phyloP scores from a whole-genome alignment of 2,329 filamentous ascomycete genomes.

The Penicillium sp. region DNA sequence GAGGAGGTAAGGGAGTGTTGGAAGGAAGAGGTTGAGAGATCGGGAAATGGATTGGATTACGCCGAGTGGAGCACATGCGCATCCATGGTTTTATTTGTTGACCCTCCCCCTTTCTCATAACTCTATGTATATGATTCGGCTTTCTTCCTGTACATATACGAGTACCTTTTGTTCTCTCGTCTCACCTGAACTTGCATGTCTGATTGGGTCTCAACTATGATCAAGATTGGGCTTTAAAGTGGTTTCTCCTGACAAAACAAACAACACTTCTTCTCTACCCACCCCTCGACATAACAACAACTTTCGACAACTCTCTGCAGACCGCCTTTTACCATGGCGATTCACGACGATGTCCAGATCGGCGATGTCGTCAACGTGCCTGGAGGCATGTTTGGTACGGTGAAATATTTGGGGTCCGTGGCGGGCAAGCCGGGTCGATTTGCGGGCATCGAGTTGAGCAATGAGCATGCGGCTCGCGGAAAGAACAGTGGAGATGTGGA shows the following conservation, averaged over 20 bases:
- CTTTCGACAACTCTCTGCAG: neutral
- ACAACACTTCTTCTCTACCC: neutral
- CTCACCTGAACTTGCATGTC: neutral
- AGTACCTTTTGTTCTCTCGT: neutral
- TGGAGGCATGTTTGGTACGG: slow-evolving; percentile 84
- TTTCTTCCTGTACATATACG: neutral
- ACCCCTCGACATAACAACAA: neutral
- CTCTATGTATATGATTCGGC: neutral
- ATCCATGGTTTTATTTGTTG: slow-evolving; percentile 22
- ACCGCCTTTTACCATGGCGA: slow-evolving; percentile 31
- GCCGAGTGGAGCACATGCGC: slow-evolving; percentile 16
- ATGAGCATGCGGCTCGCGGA: slow-evolving; percentile 76
- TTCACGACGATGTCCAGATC: slow-evolving; percentile 60
- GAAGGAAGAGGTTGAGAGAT: slow-evolving; percentile 2
- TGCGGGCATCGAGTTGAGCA: slow-evolving; percentile 84
- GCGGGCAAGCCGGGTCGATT: slow-evolving; percentile 88
- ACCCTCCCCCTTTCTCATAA: slow-evolving; percentile 13
- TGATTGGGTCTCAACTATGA: neutral
- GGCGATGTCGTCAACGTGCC: slow-evolving; percentile 90
- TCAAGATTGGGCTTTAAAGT: neutral
- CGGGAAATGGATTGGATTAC: slow-evolving; percentile 14
- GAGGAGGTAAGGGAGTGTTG: neutral
- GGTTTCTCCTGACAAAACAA: slow-evolving; percentile 3
- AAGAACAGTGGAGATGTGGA: slow-evolving; percentile 98
- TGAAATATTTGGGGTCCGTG: slow-evolving; percentile 86